These are phyloP conservation scores for Prosopis cineraria DNA, from an alignment of 306 rosid species.

Conservation along the genomic window DNA sequence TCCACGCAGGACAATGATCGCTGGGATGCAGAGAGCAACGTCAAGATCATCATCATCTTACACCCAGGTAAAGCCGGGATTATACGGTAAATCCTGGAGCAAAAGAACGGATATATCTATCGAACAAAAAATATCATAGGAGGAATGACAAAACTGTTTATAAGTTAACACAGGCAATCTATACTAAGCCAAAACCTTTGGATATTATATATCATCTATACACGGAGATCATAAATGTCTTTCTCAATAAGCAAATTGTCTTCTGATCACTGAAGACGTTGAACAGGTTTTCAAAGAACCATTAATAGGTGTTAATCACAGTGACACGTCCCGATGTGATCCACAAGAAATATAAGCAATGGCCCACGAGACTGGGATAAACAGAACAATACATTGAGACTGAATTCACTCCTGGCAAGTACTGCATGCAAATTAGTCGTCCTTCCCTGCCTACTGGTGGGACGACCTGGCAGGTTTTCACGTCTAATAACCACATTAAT, in stretches of 20 bases:
- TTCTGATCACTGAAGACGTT: background rate
- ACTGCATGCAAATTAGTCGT: background rate
- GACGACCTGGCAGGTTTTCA: conserved; percentile 17
- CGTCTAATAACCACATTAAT: background rate
- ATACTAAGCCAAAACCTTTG: background rate
- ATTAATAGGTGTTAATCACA: conserved; percentile 27
- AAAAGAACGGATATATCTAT: background rate
- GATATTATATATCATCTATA: background rate
- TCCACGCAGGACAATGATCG: background rate
- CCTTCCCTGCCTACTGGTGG: background rate
- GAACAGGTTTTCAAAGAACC: background rate
- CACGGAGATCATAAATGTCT: background rate
- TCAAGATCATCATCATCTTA: background rate
- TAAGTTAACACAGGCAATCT: background rate
- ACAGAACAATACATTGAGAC: background rate
- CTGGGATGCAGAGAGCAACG: background rate
- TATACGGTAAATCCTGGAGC: background rate
- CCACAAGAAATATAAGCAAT: background rate
- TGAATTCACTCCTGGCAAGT: background rate
- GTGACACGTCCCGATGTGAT: background rate
- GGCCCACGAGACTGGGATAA: background rate
- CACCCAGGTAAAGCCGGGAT: background rate
- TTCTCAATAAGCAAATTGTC: background rate
- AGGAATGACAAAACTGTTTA: background rate
- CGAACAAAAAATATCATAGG: conserved; percentile 32